These are phyloP conservation scores for Senna tora DNA, from an alignment of 306 rosid genomes.

Conservation along the genomic window DNA sequence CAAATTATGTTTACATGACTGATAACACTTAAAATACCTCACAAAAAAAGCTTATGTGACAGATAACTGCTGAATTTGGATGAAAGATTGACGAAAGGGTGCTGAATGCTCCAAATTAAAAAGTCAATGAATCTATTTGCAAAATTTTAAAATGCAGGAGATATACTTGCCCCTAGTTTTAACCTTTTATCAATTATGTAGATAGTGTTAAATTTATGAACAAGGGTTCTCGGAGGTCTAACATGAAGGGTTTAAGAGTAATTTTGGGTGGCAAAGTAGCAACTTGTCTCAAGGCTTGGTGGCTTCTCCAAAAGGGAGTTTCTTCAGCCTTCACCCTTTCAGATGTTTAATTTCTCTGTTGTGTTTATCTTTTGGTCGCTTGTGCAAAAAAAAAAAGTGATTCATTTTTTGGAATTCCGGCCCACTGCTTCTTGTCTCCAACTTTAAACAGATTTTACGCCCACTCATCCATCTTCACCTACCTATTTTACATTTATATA, in stretches of 20 bases:
- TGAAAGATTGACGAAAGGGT: too few species aligned
- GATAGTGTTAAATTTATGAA: too few species aligned
- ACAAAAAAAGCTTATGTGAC: too few species aligned
- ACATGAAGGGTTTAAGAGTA: background rate
- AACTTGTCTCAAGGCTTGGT: slow-evolving; percentile 21
- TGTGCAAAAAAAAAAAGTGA: slow-evolving; percentile 10
- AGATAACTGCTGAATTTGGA: too few species aligned
- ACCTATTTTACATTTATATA: background rate
- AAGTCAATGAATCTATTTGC: too few species aligned
- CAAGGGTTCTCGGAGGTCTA: too few species aligned
- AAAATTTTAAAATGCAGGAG: too few species aligned
- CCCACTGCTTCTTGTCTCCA: slow-evolving; percentile 15
- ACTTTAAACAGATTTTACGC: background rate
- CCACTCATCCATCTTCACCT: background rate
- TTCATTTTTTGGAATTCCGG: slow-evolving; percentile 1
- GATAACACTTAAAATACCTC: too few species aligned
- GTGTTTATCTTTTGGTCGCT: slow-evolving; percentile 43
- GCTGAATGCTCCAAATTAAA: too few species aligned
- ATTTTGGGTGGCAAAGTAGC: slow-evolving; percentile 19
- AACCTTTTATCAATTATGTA: too few species aligned
- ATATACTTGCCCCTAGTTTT: too few species aligned
- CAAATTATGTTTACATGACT: too few species aligned
- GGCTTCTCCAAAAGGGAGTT: slow-evolving; percentile 25
- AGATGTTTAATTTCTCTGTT: slow-evolving; percentile 35
- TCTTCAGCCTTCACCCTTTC: slow-evolving; percentile 12